Evolutionary conservation across 2,329 filamentous ascomycete genomes (phyloP), one percentile per base, ranked within the genome.

Genomic region (Fusarium aywerte): DNA sequence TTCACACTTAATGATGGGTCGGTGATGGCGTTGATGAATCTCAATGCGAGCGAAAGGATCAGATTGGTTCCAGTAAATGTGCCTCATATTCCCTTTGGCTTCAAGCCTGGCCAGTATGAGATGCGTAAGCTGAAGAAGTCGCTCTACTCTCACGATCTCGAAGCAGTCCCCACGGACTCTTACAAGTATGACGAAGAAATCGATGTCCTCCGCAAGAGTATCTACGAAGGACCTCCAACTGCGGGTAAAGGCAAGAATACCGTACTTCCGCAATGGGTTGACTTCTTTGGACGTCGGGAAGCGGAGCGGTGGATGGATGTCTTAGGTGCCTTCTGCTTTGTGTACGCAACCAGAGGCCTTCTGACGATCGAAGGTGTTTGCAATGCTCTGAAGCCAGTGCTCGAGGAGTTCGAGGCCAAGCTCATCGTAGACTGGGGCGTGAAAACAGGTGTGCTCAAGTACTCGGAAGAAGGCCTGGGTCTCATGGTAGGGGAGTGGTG

Each of bases 61-160:
- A 80, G 75, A 16, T 73, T 91, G 8, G 78, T 82, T 5, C 80
- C 86, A 0, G 73, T 83, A 3, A 81, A 89, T 38, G 83, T 90
- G 7, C 87, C 87, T 2, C 71, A 84, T 48, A 87, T 91, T 29
- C 88, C 89, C 3, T 89, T 91, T 74, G 91, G 91, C 2, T 90
- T 93, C 71, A 85, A 87, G 52, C 89, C 89, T 9, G 87, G 87
- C 16, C 88, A 90, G 66, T 93, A 93, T 76, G 87, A 91, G 71
- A 90, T 88, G 21, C 84, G 90, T 55, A 87, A 87, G 58, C 89
- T 90, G 64, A 86, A 90, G 33, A 89, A 90, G 68, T 82, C 83
- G 32, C 87, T 87, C 69, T 84, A 92, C 48, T 85, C 87, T 66
- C 92, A 92, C 76, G 82, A 84, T 32, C 11, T 92, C 33, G 82